Conservation (phyloP, 2,329 filamentous ascomycete genomes). For the Alternaria triticimaculans region DNA sequence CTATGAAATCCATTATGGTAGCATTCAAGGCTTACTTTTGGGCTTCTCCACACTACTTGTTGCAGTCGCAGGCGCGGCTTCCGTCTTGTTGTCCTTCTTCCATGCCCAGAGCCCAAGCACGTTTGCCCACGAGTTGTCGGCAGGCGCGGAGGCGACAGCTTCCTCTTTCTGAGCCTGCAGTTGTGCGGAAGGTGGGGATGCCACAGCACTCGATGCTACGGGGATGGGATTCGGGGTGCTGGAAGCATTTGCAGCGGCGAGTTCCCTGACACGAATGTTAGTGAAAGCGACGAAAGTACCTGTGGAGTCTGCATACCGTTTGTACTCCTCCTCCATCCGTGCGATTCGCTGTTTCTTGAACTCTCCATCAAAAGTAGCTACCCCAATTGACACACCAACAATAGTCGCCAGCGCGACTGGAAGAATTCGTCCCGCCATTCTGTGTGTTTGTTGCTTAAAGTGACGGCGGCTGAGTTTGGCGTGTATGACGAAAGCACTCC, state of each 20-base stretch:
- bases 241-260: constrained; percentile 30
- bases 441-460: background rate
- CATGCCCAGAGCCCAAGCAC: constrained; percentile 44
- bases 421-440: constrained; percentile 44
- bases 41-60: constrained; percentile 66
- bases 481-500: constrained; percentile 27
- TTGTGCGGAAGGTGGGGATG: constrained; percentile 16
- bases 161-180: constrained; percentile 17
- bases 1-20: constrained; percentile 37
- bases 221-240: constrained; percentile 22
- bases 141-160: constrained; percentile 7
- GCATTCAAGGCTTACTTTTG: constrained; percentile 62
- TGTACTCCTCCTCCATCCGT: constrained; percentile 43
- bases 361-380: constrained; percentile 44
- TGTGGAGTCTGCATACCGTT: constrained; percentile 26
- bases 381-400: constrained; percentile 41
- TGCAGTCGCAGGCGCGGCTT: constrained; percentile 60
- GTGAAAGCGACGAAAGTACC: constrained; percentile 3
- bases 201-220: constrained; percentile 17
- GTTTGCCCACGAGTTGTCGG: constrained; percentile 34
- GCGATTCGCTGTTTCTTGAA: constrained; percentile 42
- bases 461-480: background rate
- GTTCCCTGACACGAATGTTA: constrained; percentile 28
- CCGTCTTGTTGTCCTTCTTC: constrained; percentile 46
- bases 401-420: constrained; percentile 41